phyloP scores from a whole-genome alignment of 169 alveolate genomes.

The Cystoisospora suis region DNA sequence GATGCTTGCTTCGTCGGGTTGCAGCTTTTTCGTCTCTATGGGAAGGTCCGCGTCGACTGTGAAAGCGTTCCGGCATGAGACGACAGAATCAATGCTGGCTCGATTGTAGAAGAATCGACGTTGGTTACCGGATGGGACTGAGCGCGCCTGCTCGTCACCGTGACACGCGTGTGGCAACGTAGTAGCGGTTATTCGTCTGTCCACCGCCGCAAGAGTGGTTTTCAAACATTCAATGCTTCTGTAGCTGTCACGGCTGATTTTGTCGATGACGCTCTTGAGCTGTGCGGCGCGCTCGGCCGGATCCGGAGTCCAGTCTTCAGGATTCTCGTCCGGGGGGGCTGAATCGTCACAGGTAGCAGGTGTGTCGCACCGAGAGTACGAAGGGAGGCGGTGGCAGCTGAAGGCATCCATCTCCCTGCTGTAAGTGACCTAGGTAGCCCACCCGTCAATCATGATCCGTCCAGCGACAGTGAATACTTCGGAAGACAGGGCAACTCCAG shows the following conservation, averaged over 20 bases:
- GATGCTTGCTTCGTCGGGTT: neutral
- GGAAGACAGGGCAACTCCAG: no score
- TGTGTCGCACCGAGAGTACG: no score
- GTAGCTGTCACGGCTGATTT: neutral
- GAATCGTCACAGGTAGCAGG: no score
- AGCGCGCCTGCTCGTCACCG: neutral
- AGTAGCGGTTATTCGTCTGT: neutral
- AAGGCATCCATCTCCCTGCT: no score
- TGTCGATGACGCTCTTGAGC: neutral
- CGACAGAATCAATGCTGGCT: neutral
- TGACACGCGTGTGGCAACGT: neutral
- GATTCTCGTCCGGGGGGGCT: no score
- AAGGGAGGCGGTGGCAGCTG: no score
- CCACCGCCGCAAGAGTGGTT: neutral
- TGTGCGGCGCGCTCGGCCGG: no score
- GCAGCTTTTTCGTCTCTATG: neutral
- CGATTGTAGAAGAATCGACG: conserved; percentile 26
- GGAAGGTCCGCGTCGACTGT: neutral
- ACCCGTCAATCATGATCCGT: no score
- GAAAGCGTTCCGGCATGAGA: neutral
- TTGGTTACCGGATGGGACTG: no score
- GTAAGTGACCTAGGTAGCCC: no score
- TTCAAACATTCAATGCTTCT: conserved; percentile 13
- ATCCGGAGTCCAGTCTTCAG: no score
- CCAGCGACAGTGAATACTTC: no score